phyloP scores from a whole-genome alignment of 257 asterid species.

The Solanum appendiculatum region DNA sequence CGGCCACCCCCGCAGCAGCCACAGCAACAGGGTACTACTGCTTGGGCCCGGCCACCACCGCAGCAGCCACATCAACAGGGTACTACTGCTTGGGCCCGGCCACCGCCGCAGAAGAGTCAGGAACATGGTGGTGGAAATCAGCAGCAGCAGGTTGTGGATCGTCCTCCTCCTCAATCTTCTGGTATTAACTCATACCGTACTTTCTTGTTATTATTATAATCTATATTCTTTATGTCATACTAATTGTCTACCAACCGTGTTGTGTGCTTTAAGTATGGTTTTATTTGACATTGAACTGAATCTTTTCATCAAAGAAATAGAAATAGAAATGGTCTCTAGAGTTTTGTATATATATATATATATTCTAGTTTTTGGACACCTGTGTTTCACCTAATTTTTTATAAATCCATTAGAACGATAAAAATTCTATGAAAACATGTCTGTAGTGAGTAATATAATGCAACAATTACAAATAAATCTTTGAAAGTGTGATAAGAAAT shows the following conservation, averaged over 20 bases:
- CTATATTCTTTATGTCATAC: neutral
- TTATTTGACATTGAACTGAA: no score
- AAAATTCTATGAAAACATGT: neutral
- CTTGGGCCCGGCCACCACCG: slow-evolving; percentile 5
- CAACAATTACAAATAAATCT: neutral
- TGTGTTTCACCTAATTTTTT: neutral
- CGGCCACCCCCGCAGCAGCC: slow-evolving; percentile 1
- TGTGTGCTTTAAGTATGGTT: no score
- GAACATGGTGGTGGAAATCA: neutral
- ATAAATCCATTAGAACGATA: no score
- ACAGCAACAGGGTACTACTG: neutral
- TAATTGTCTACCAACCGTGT: neutral
- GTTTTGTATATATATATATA: no score
- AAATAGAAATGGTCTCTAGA: no score
- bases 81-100: slow-evolving; percentile 1
- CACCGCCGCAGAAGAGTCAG: slow-evolving; percentile 3
- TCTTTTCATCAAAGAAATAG: no score
- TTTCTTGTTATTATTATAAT: neutral
- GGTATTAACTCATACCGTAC: slow-evolving; percentile 8
- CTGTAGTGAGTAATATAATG: neutral
- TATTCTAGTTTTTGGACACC: neutral
- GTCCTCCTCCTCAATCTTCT: slow-evolving; percentile 17
- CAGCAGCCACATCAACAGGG: neutral
- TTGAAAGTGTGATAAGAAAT: neutral
- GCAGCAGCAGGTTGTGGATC: slow-evolving; percentile 1